Evolutionary conservation across 2,329 filamentous ascomycete species (phyloP), one percentile per base, ranked within the genome.

Genomic region (Chalara sp.): DNA sequence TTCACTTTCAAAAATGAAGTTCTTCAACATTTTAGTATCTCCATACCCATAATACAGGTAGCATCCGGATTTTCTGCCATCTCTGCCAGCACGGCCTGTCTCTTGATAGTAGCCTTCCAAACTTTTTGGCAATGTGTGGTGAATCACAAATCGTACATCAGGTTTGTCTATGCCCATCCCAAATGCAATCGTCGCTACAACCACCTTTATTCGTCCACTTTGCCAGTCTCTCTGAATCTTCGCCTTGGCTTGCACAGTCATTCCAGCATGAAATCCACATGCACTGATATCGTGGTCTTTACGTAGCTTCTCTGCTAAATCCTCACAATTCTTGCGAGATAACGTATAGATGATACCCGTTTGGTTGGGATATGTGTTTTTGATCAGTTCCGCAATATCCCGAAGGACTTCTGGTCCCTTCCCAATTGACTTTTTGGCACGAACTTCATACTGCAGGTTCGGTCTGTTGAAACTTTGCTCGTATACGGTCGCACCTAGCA

Each of bases 131-230:
- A 99, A 76, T 42, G 84, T 87, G 62, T 95, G 86, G 64, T 99
- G 95, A 40, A 99, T 89, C 33, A 99, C 93, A 65, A 95, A 99
- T 31, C 93, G 87, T 45, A 99, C 93, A 65, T 99, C 87, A 1
- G 91, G 81, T 67, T 99, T 99, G 72, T 99, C 93, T 58, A 99
- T 99, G n/a, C 93, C 93, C 93, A 99, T 99, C 6, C 93, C 93
- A 65, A 99, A 99, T 29, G 93, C 93, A 67, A 99, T 97, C 0
- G 93, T 99, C 21, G 93, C 95, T 46, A 99, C 93, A 42, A 99
- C 95, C 33, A 99, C 87, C 59, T 96, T 87, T 61, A 85, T 80
- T 47, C 75, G 71, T 5, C 90, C 89, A 42, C 71, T 72, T 67
- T 99, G 93, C 93, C 93, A 99, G 32, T 82, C 69, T 53, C 79